Percentiles rank a stretch among this genome's conserved stretches.
phyloP scores from a whole-genome alignment of 164 flowering plant genomes.

The Warburgia ugandensis region DNA sequence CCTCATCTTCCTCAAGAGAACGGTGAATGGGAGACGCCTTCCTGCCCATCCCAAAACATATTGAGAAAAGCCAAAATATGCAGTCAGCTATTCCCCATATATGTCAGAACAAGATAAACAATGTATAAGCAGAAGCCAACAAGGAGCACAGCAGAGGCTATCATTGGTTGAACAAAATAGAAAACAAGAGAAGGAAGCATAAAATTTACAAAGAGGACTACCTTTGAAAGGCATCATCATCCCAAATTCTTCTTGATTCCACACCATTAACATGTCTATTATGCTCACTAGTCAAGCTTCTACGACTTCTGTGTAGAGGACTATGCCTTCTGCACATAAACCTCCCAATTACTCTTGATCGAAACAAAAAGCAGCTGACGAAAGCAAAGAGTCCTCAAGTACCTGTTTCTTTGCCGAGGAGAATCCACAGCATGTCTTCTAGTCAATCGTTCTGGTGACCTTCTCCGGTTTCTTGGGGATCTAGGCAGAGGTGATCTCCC shows the following conservation, averaged over 20 bases:
- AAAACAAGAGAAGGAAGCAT: not conserved
- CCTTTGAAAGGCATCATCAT: conserved; percentile 22
- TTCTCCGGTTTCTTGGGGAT: conserved; percentile 27
- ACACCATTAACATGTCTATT: conserved; percentile 17
- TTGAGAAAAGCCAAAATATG: too few relatives aligned
- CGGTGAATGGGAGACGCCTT: conserved; percentile 29
- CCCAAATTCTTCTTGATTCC: conserved; percentile 15
- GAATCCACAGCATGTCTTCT: conserved; percentile 11
- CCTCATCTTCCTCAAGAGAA: conserved; percentile 20
- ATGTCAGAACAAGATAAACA: too few relatives aligned
- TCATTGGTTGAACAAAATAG: not conserved
- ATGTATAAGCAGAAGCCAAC: too few relatives aligned
- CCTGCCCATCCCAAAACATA: too few relatives aligned
- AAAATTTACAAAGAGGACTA: not conserved
- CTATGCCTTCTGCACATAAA: conserved; percentile 20
- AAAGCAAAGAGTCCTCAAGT: not conserved
- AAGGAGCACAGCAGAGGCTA: too few relatives aligned
- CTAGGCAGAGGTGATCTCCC: conserved; percentile 21
- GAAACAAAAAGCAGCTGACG: not conserved
- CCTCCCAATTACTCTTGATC: not conserved
- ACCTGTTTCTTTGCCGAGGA: conserved; percentile 37
- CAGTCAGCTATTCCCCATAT: too few relatives aligned
- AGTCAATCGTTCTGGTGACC: conserved; percentile 40
- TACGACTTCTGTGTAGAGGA: conserved; percentile 16
- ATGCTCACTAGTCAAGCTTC: conserved; percentile 30